Conservation (phyloP, 148 eudicot species). For the Rheum nobile region DNA sequence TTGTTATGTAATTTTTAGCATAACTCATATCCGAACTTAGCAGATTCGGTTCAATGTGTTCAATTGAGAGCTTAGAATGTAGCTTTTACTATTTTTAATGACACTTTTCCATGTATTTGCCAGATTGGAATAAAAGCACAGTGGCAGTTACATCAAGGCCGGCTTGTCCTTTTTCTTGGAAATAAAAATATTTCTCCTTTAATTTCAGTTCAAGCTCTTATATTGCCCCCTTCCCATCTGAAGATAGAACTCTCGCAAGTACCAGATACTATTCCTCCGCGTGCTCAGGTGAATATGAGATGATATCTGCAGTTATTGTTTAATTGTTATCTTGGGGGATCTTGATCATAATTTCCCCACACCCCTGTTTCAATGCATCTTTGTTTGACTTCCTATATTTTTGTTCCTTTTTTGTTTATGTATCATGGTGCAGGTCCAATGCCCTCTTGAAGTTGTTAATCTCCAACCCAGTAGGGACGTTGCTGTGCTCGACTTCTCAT, state of each 20-base stretch:
- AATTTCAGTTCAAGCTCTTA: constrained; percentile 71
- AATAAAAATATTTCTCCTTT: constrained; percentile 81
- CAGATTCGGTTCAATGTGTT: too few species aligned
- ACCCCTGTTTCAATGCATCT: neutral
- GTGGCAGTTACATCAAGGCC: constrained; percentile 86
- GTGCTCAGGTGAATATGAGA: constrained; percentile 63
- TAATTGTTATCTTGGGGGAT: neutral
- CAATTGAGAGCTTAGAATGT: too few species aligned
- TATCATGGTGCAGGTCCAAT: constrained; percentile 65
- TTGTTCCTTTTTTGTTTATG: neutral
- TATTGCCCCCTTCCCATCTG: constrained; percentile 77
- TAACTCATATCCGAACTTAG: too few species aligned
- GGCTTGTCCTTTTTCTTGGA: constrained; percentile 77
- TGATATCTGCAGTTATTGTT: neutral
- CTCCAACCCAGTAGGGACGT: constrained; percentile 81
- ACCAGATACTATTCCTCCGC: constrained; percentile 91
- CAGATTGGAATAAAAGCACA: constrained; percentile 97
- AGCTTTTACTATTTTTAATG: too few species aligned
- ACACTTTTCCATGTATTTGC: too few species aligned
- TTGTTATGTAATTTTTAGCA: neutral
- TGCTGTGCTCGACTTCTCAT: constrained; percentile 90
- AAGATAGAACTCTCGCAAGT: constrained; percentile 73
- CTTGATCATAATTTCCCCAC: neutral
- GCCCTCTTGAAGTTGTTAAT: constrained; percentile 85
- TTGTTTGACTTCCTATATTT: neutral